phyloP scores from a whole-genome alignment of 2,329 filamentous ascomycete species.

The Colletotrichum orchidophilum region DNA sequence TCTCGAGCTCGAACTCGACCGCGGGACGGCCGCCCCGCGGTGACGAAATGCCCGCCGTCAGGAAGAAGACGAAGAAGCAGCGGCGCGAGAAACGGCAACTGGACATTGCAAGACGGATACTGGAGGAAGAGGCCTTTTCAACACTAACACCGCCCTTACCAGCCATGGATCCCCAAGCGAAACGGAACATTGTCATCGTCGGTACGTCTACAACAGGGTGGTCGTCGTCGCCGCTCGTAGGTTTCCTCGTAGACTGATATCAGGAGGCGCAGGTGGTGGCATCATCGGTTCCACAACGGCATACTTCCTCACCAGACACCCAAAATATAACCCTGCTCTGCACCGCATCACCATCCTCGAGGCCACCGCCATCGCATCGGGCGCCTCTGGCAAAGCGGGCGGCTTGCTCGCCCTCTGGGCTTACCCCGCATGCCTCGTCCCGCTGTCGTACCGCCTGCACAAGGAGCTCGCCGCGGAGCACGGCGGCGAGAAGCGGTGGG shows the following conservation, averaged over 20 bases:
- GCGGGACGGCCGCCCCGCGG: constrained; percentile 1
- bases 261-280: constrained; percentile 73
- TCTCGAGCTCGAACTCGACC: background rate
- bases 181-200: constrained; percentile 61
- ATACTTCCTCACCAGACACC: constrained; percentile 90
- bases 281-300: constrained; percentile 93
- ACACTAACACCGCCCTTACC: background rate
- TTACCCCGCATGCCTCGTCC: constrained; percentile 85
- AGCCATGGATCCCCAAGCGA: constrained; percentile 35
- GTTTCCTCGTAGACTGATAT: constrained; percentile 12
- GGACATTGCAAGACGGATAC: background rate
- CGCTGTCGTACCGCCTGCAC: constrained; percentile 86
- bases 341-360: constrained; percentile 89
- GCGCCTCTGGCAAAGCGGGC: constrained; percentile 93
- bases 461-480: constrained; percentile 86
- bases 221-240: background rate
- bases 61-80: constrained; percentile 25
- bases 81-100: background rate
- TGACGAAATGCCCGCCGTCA: constrained; percentile 30
- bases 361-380: constrained; percentile 85
- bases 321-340: constrained; percentile 76
- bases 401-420: constrained; percentile 92
- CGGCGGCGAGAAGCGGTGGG: constrained; percentile 81
- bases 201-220: constrained; percentile 44
- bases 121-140: constrained; percentile 6